A percentile compares a stretch with the other conserved stretches of the same genome.
Conservation (phyloP, 768 basidiomycete genomes). For the Polyporus arcularius region DNA sequence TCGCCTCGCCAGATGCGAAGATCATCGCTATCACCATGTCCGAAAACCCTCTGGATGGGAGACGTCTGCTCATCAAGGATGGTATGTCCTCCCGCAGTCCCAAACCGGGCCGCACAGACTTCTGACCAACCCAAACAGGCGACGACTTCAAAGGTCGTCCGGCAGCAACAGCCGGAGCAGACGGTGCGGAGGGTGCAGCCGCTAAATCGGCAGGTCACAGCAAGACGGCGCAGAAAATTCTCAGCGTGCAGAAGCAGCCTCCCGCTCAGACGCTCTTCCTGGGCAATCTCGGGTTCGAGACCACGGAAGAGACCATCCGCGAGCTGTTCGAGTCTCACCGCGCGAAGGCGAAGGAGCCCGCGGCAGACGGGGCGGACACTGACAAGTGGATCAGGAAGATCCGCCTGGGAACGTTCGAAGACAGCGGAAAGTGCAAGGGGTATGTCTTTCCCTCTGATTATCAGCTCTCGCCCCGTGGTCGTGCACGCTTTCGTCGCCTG, state of each 20-base stretch:
- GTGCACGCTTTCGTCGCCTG: neutral
- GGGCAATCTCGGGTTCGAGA: constrained; percentile 91
- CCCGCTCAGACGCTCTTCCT: constrained; percentile 87
- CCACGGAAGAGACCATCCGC: constrained; percentile 75
- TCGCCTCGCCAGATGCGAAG: constrained; percentile 76
- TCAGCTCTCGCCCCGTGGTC: neutral
- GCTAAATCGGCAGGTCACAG: constrained; percentile 38
- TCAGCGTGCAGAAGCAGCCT: constrained; percentile 77
- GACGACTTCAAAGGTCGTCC: constrained; percentile 76
- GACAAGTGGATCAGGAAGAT: constrained; percentile 72
- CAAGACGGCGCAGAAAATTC: constrained; percentile 77
- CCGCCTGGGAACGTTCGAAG: constrained; percentile 95
- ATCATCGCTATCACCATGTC: constrained; percentile 74
- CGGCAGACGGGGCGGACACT: constrained; percentile 24
- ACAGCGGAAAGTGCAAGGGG: constrained; percentile 96
- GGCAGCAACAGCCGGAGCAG: constrained; percentile 37
- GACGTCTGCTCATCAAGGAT: constrained; percentile 91
- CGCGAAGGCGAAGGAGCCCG: constrained; percentile 9
- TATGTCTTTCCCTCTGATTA: constrained; percentile 37
- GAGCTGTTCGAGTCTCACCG: constrained; percentile 74
- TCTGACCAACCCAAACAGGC: constrained; percentile 44
- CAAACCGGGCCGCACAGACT: neutral
- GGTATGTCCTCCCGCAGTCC: constrained; percentile 45
- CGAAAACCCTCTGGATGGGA: constrained; percentile 80
- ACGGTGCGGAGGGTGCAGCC: constrained; percentile 14